phyloP scores from a whole-genome alignment of 345 rosid species.

The Mangifera indica region DNA sequence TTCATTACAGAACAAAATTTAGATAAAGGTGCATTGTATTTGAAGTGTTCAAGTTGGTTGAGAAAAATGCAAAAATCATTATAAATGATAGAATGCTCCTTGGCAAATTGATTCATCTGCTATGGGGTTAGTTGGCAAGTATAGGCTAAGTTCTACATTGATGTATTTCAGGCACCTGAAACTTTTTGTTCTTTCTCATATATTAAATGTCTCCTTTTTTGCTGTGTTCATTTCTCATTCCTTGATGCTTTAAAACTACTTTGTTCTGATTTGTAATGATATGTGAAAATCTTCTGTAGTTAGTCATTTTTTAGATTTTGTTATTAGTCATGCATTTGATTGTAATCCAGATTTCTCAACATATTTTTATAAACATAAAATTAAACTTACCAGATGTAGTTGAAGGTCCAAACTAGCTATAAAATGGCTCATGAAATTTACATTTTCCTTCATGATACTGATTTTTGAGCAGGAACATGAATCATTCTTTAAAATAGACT shows the following conservation, averaged over 20 bases:
- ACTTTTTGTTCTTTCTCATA: not conserved
- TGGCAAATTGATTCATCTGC: not conserved
- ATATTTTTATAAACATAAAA: no score
- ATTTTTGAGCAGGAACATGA: no score
- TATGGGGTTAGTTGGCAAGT: not conserved
- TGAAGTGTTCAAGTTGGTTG: not conserved
- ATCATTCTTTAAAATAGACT: not conserved
- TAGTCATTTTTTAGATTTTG: not conserved
- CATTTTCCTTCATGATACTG: no score
- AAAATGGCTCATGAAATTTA: no score
- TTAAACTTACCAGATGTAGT: no score
- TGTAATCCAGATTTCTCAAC: no score
- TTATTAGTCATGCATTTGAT: not conserved
- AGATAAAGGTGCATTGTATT: slow-evolving; percentile 14
- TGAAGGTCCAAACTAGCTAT: no score
- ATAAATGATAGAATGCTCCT: not conserved
- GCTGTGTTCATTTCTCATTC: not conserved
- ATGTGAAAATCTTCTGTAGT: not conserved
- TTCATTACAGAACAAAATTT: slow-evolving; percentile 46
- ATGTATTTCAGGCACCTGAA: not conserved
- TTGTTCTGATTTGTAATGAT: not conserved
- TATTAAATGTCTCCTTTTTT: not conserved
- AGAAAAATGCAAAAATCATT: not conserved
- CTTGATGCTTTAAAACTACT: not conserved
- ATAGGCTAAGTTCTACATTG: not conserved